Evolutionary conservation across 345 rosid genomes (phyloP).

Genomic region (Eucalyptus marginata): DNA sequence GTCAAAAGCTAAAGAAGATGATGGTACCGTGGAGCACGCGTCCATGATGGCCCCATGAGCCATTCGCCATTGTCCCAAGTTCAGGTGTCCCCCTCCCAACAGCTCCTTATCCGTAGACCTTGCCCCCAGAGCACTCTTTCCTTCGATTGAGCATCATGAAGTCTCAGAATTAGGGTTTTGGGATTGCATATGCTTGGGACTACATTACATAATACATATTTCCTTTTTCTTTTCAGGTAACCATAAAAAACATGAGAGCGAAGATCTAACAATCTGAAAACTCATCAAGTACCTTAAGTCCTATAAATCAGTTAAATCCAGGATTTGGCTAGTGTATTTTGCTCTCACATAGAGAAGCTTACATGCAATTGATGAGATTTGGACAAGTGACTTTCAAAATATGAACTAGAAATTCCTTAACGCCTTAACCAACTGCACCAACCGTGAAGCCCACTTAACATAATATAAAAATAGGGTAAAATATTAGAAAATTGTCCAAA

Average conservation of each 20-base stretch:
- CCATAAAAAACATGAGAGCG: neutral
- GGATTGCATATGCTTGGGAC: neutral
- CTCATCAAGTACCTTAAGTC: neutral
- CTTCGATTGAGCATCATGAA: neutral
- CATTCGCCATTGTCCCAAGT: neutral
- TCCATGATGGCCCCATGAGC: neutral
- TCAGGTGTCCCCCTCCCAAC: neutral
- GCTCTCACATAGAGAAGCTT: neutral
- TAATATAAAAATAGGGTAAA: neutral
- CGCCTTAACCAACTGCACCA: rapidly evolving
- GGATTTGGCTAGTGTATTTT: neutral
- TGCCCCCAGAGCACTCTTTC: neutral
- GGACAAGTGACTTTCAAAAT: neutral
- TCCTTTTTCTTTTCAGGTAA: neutral
- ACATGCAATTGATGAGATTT: neutral
- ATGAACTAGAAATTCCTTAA: neutral
- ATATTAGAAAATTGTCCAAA: neutral
- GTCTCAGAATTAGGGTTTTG: neutral
- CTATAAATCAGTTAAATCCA: neutral
- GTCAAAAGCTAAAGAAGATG: neutral
- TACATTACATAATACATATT: neutral
- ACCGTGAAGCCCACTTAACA: neutral
- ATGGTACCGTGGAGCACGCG: neutral
- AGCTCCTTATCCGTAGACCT: neutral
- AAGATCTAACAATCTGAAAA: neutral